These are phyloP conservation scores for Exophiala sp. DNA, from an alignment of 2,329 filamentous ascomycete genomes.

Conservation along the genomic window DNA sequence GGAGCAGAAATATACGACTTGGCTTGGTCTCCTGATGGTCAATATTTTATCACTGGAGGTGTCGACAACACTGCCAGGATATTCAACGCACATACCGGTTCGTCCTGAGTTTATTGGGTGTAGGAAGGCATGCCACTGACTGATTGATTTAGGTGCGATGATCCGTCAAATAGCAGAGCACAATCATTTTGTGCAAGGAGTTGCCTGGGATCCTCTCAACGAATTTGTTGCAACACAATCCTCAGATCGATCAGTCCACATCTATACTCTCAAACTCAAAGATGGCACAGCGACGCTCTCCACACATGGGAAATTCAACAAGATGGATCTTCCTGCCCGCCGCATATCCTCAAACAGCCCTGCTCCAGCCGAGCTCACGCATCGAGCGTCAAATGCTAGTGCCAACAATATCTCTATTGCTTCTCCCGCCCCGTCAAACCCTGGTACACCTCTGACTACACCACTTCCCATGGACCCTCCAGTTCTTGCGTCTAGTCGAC, in stretches of 20 bases:
- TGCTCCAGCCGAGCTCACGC: conserved; percentile 76
- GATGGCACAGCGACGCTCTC: conserved; percentile 88
- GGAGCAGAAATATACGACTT: conserved; percentile 97
- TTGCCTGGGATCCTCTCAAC: conserved; percentile 96
- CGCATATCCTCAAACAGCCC: conserved; percentile 89
- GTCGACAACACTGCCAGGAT: conserved; percentile 99
- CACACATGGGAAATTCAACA: conserved; percentile 76
- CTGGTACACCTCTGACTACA: conserved; percentile 86
- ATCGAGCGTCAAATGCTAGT: conserved; percentile 51
- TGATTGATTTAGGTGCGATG: conserved; percentile 38
- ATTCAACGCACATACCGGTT: conserved; percentile 89
- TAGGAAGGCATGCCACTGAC: neutral
- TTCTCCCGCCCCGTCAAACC: conserved; percentile 85
- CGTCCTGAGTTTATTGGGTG: conserved; percentile 29
- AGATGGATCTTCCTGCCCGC: conserved; percentile 88
- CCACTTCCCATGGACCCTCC: conserved; percentile 89
- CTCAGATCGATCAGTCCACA: conserved; percentile 94
- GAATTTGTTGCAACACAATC: conserved; percentile 98
- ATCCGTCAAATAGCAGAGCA: conserved; percentile 95
- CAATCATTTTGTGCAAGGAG: conserved; percentile 96
- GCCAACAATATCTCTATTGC: conserved; percentile 56
- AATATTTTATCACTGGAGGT: conserved; percentile 95
- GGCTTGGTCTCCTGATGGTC: conserved; percentile 96
- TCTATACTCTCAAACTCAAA: conserved; percentile 93
- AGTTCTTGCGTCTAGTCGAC: conserved; percentile 81